Evolutionary conservation across 805 yeast genomes (phyloP).

Genomic region (Lachancea sp.): DNA sequence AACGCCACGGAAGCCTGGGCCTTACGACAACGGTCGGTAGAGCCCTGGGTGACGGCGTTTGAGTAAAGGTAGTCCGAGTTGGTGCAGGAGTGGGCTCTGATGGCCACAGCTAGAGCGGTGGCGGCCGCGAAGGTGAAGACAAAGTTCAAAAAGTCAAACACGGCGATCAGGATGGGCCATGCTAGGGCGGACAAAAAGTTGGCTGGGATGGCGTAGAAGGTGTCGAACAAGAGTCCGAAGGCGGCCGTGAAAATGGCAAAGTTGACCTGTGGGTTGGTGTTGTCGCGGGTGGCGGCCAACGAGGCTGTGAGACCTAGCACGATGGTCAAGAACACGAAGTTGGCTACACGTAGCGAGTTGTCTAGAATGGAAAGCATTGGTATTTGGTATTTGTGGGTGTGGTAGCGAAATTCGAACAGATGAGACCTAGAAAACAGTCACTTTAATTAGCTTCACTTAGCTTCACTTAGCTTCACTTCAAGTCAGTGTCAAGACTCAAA

Average conservation of each 20-base stretch:
- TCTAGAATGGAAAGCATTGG: constrained; percentile 65
- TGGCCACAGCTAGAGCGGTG: constrained; percentile 87
- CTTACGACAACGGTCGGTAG: constrained; percentile 83
- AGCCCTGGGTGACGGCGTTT: constrained; percentile 72
- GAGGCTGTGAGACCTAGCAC: constrained; percentile 85
- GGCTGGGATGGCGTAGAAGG: constrained; percentile 73
- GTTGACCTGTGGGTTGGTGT: constrained; percentile 68
- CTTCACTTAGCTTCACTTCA: too few relatives aligned
- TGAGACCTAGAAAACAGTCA: too few relatives aligned
- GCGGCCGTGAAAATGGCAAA: constrained; percentile 83
- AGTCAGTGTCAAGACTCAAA: too few relatives aligned
- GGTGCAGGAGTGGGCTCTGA: constrained; percentile 78
- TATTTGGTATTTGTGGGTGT: not conserved
- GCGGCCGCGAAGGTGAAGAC: constrained; percentile 94
- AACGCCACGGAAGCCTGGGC: constrained; percentile 82
- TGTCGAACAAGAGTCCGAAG: constrained; percentile 74
- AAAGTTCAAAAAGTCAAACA: constrained; percentile 78
- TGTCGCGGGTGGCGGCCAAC: constrained; percentile 64
- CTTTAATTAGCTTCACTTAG: too few relatives aligned
- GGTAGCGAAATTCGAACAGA: too few relatives aligned
- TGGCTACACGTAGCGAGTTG: constrained; percentile 62
- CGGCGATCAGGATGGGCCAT: constrained; percentile 73
- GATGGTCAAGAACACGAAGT: constrained; percentile 71
- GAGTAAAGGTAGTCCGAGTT: constrained; percentile 55
- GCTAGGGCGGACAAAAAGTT: constrained; percentile 72